Evolutionary conservation across 306 rosid species (phyloP).

Genomic region (Pterocarpus macrocarpus): DNA sequence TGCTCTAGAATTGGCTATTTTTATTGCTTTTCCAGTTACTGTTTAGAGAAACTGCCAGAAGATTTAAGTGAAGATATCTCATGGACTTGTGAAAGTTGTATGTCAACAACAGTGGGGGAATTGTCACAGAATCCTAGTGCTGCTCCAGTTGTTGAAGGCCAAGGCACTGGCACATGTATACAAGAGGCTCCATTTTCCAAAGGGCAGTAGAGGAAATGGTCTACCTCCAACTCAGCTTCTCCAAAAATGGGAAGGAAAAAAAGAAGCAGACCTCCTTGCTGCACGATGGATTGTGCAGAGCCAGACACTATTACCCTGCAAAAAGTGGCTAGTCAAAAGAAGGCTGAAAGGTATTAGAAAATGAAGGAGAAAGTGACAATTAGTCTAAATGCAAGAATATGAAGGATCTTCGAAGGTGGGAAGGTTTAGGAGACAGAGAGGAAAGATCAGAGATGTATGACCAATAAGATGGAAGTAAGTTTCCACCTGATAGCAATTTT

Average conservation of each 20-base stretch:
- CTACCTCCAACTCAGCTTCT: background rate
- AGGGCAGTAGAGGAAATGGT: background rate
- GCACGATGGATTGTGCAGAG: background rate
- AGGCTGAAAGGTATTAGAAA: background rate
- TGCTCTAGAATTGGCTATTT: background rate
- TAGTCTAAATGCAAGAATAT: background rate
- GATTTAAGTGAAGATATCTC: conserved; percentile 12
- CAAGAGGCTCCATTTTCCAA: background rate
- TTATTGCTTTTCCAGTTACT: conserved; percentile 31
- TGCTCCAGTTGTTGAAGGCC: background rate
- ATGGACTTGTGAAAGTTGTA: no score
- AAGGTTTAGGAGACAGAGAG: no score
- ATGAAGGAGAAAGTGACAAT: background rate
- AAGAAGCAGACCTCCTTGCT: background rate
- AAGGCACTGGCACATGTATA: background rate
- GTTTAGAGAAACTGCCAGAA: conserved; percentile 22
- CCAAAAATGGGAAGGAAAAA: background rate
- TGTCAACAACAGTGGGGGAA: background rate
- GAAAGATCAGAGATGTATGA: background rate
- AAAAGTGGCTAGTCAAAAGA: background rate
- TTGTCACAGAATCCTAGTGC: background rate
- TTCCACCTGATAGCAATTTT: background rate
- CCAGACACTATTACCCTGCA: background rate
- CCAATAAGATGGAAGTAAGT: background rate
- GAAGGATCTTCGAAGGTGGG: no score